These are phyloP conservation scores for Spathaspora gorwiae DNA, from an alignment of 805 yeast genomes.

Conservation along the genomic window DNA sequence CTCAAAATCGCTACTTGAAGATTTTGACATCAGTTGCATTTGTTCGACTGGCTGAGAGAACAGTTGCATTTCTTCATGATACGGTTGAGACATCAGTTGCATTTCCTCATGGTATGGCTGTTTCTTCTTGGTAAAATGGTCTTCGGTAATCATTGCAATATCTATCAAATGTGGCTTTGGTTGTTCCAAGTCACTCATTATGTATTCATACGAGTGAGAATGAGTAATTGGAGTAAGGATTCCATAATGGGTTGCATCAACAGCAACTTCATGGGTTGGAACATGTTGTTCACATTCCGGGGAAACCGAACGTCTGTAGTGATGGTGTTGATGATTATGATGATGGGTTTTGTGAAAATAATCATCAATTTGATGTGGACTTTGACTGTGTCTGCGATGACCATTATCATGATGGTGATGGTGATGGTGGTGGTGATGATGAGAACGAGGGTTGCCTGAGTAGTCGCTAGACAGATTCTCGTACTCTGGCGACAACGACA, in stretches of 20 bases:
- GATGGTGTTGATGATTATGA: not conserved
- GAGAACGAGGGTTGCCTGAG: not conserved
- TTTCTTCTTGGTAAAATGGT: not conserved
- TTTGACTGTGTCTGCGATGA: not conserved
- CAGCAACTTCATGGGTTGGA: not conserved
- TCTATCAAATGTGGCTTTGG: not conserved
- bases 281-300: not conserved
- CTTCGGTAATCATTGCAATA: slow-evolving; percentile 4
- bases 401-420: not conserved
- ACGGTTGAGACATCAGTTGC: not conserved
- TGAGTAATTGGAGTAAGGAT: slow-evolving; percentile 7
- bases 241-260: slow-evolving; percentile 1
- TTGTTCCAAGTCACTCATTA: not conserved
- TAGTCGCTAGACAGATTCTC: not conserved
- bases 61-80: not conserved
- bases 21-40: not conserved
- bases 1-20: slow-evolving; percentile 1
- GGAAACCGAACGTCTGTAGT: not conserved
- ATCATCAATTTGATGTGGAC: not conserved
- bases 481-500: not conserved
- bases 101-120: not conserved
- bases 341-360: not conserved
- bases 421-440: not conserved
- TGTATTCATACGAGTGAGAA: slow-evolving; percentile 4
- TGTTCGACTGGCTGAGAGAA: not conserved